These are phyloP conservation scores for Acmispon strigosus DNA, from an alignment of 306 rosid genomes.

Conservation along the genomic window DNA sequence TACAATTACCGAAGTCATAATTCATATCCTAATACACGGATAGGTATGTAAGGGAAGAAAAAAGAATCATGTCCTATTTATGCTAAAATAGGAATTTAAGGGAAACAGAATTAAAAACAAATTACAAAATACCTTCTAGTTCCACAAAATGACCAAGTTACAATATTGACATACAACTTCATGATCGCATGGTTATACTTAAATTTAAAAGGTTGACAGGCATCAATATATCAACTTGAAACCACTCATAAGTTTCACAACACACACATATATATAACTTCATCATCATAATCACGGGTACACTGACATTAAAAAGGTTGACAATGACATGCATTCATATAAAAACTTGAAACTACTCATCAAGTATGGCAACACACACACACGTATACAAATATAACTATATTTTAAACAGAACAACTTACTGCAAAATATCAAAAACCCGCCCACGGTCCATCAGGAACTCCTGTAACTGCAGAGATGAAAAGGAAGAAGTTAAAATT, in stretches of 20 bases:
- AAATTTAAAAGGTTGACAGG: not conserved
- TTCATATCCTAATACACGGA: not conserved
- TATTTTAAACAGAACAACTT: constrained; percentile 1
- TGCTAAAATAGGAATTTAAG: not conserved
- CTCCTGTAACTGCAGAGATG: constrained; percentile 62
- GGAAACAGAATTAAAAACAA: not conserved
- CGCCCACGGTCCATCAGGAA: constrained; percentile 76
- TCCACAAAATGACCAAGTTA: not conserved
- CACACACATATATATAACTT: too few relatives aligned
- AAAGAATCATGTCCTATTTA: not conserved
- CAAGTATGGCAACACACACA: too few relatives aligned
- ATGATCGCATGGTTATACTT: not conserved
- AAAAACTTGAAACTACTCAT: too few relatives aligned
- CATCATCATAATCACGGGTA: too few relatives aligned
- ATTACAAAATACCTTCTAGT: not conserved
- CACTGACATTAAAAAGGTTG: too few relatives aligned
- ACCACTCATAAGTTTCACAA: too few relatives aligned
- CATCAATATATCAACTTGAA: not conserved
- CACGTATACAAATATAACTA: too few relatives aligned
- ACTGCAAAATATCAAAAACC: constrained; percentile 46
- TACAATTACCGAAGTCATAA: not conserved
- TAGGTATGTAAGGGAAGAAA: not conserved
- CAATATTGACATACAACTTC: too few relatives aligned
- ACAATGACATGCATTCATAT: too few relatives aligned
- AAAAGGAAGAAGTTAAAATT: not conserved